Conservation (phyloP, 768 basidiomycete species). For the Kwoniella bestiolae region DNA sequence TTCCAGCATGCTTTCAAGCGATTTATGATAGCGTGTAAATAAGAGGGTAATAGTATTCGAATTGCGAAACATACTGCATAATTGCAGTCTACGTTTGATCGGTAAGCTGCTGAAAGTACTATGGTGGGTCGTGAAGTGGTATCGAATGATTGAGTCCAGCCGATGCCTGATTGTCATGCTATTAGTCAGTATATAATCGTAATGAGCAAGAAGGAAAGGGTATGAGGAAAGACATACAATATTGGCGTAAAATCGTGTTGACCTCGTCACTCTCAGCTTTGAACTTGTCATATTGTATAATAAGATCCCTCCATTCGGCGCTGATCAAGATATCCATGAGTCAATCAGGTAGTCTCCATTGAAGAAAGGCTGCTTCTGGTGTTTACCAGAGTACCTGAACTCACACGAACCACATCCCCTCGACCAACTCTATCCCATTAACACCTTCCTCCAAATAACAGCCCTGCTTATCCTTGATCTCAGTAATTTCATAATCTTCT, state of each 20-base stretch:
- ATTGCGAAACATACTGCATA: constrained; percentile 47
- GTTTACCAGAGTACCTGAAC: background rate
- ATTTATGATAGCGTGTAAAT: constrained; percentile 28
- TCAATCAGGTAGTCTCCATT: no score
- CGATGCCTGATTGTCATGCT: constrained; percentile 32
- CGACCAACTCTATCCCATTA: constrained; percentile 34
- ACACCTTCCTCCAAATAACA: constrained; percentile 29
- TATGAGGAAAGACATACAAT: constrained; percentile 36
- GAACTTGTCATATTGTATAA: constrained; percentile 36
- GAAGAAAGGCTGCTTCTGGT: background rate
- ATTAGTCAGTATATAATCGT: no score
- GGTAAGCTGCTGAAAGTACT: constrained; percentile 35
- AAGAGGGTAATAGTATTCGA: constrained; percentile 39
- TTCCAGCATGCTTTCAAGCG: constrained; percentile 37
- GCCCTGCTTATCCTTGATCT: constrained; percentile 26
- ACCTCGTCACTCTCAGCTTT: constrained; percentile 40
- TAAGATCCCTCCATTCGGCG: constrained; percentile 32
- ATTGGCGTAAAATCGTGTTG: constrained; percentile 20
- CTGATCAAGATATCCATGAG: constrained; percentile 6
- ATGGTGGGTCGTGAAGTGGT: constrained; percentile 23
- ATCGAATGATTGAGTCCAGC: constrained; percentile 38
- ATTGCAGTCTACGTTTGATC: constrained; percentile 34
- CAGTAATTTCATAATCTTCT: constrained; percentile 30
- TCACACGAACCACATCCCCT: constrained; percentile 47
- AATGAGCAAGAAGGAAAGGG: no score